phyloP scores from a whole-genome alignment of 2,329 filamentous ascomycete genomes.

The Domatiomyces globalis region DNA sequence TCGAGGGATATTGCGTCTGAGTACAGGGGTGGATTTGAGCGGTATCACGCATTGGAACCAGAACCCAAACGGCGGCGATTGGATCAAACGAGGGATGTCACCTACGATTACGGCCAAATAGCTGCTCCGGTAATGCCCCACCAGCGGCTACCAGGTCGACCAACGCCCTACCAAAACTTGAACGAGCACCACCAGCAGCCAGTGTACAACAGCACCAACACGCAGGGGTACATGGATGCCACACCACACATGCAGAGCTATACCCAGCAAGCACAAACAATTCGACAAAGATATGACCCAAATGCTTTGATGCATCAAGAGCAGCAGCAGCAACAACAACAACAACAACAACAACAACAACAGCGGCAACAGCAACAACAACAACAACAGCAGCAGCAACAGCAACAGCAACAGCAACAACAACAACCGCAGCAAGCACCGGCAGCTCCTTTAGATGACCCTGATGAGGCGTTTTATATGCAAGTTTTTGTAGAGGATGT shows the following conservation, averaged over 20 bases:
- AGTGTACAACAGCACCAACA: conserved; percentile 26
- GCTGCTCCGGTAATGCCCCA: conserved; percentile 26
- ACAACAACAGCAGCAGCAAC: neutral
- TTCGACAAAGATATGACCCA: conserved; percentile 10
- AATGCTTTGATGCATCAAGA: conserved; percentile 10
- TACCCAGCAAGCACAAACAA: conserved; percentile 22
- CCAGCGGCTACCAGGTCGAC: conserved; percentile 32
- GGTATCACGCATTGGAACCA: conserved; percentile 49
- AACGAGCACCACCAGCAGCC: conserved; percentile 32
- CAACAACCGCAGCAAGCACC: conserved; percentile 20
- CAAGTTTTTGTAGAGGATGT: conserved; percentile 86
- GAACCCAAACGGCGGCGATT: conserved; percentile 19
- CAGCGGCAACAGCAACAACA: conserved; percentile 18
- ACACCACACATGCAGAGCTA: conserved; percentile 20
- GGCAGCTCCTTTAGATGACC: conserved; percentile 50
- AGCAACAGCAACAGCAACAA: conserved; percentile 8
- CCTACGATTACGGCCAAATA: conserved; percentile 23
- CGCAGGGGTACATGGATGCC: conserved; percentile 21
- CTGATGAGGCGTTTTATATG: conserved; percentile 77
- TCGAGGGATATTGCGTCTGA: conserved; percentile 81
- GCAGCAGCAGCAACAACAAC: conserved; percentile 18
- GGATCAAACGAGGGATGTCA: conserved; percentile 14
- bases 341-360: conserved; percentile 1
- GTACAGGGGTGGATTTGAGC: conserved; percentile 63
- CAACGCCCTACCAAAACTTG: conserved; percentile 13